Evolutionary conservation across 352 stramenopile genomes (phyloP).

Genomic region (Phytophthora constricta): DNA sequence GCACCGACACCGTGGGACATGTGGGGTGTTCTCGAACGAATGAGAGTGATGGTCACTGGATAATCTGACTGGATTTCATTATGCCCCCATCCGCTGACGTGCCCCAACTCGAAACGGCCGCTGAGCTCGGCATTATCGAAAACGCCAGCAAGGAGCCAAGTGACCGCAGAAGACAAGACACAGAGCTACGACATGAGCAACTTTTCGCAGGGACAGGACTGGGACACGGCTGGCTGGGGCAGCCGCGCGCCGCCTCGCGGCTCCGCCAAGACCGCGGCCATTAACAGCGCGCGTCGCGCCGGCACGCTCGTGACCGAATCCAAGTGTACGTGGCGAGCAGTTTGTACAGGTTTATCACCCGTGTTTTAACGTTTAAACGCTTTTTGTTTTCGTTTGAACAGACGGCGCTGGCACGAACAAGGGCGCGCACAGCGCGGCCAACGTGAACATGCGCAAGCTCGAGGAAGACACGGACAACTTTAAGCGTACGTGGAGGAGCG

Average conservation of each 20-base stretch:
- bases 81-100: not conserved
- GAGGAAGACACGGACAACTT: conserved; percentile 92
- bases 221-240: conserved; percentile 72
- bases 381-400: conserved; percentile 28
- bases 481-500: conserved; percentile 63
- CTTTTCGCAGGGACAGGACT: conserved; percentile 83
- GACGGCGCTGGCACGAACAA: conserved; percentile 85
- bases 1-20: conserved; percentile 10
- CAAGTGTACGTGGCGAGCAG: conserved; percentile 48
- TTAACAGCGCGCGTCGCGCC: conserved; percentile 76
- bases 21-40: conserved; percentile 9
- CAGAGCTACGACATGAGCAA: conserved; percentile 52
- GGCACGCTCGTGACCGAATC: conserved; percentile 78
- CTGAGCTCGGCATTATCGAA: not conserved
- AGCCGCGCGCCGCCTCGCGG: conserved; percentile 67
- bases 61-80: conserved; percentile 13
- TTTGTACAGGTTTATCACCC: conserved; percentile 1
- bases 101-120: not conserved
- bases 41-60: conserved; percentile 43
- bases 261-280: conserved; percentile 64
- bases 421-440: conserved; percentile 76
- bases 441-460: conserved; percentile 90
- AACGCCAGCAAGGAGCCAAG: conserved; percentile 11
- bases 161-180: not conserved
- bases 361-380: conserved; percentile 11